phyloP scores from a whole-genome alignment of 2,329 filamentous ascomycete species.

The Colletotrichum truncatum region DNA sequence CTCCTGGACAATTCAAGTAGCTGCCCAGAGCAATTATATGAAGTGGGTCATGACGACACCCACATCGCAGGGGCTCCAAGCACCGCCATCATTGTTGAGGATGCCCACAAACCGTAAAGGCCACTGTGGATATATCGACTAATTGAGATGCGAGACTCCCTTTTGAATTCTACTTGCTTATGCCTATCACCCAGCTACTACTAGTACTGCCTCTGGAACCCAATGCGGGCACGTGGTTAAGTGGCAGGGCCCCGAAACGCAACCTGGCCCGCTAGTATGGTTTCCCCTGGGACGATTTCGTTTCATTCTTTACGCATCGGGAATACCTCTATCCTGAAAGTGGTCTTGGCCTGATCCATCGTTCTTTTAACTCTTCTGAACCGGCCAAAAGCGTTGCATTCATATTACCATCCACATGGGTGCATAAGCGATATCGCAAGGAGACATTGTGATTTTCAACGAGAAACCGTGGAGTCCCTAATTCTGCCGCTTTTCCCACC shows the following conservation, averaged over 20 bases:
- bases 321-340: not conserved
- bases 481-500: conserved; percentile 2
- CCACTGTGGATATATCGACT: not conserved
- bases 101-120: not conserved
- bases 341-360: not conserved
- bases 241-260: conserved; percentile 10
- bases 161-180: not conserved
- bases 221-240: conserved; percentile 1
- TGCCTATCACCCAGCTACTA: no score
- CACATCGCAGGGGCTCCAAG: not conserved
- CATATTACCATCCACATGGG: not conserved
- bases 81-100: not conserved
- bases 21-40: not conserved
- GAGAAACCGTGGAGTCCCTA: not conserved
- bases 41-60: not conserved
- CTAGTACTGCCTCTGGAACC: not conserved
- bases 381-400: not conserved
- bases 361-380: not conserved
- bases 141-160: not conserved
- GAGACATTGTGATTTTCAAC: not conserved
- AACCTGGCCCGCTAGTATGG: conserved; percentile 2
- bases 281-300: not conserved
- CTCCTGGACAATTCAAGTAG: not conserved
- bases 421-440: not conserved
- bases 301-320: not conserved